Conservation (phyloP, 202 grass and related monocot genomes). For the Miscanthus sacchariflorus region DNA sequence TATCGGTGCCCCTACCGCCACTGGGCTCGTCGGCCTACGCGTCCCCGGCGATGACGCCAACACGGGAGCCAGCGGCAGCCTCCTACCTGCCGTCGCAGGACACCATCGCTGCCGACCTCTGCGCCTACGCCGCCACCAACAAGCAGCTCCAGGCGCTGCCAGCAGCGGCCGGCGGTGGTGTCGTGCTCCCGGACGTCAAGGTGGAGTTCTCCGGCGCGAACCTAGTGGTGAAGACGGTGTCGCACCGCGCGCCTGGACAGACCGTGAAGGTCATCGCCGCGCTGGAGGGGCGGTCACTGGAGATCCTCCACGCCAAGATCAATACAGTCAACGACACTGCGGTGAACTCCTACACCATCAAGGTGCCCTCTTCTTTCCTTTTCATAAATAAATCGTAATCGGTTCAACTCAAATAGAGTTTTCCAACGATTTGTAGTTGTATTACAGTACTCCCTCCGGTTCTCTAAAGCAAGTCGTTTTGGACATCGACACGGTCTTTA, state of each 20-base stretch:
- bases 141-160: constrained; percentile 26
- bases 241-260: constrained; percentile 72
- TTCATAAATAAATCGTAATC: not conserved
- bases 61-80: constrained; percentile 34
- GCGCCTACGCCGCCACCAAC: constrained; percentile 42
- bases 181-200: constrained; percentile 62
- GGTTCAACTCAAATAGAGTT: not conserved
- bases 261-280: constrained; percentile 77
- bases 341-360: constrained; percentile 95
- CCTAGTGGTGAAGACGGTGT: constrained; percentile 86
- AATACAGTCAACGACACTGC: constrained; percentile 78
- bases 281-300: constrained; percentile 81
- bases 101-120: constrained; percentile 45
- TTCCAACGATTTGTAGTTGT: not conserved
- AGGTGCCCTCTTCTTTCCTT: constrained; percentile 36
- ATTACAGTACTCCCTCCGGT: too few species aligned
- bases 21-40: not conserved
- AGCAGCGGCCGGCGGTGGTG: not conserved
- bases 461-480: too few species aligned
- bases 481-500: too few species aligned
- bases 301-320: constrained; percentile 87
- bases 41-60: constrained; percentile 52
- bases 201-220: constrained; percentile 93
- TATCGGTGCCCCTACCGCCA: not conserved
- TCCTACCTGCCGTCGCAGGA: constrained; percentile 53